Evolutionary conservation across 495 filamentous ascomycete species (phyloP).

Genomic region (Ramalina peruviana): DNA sequence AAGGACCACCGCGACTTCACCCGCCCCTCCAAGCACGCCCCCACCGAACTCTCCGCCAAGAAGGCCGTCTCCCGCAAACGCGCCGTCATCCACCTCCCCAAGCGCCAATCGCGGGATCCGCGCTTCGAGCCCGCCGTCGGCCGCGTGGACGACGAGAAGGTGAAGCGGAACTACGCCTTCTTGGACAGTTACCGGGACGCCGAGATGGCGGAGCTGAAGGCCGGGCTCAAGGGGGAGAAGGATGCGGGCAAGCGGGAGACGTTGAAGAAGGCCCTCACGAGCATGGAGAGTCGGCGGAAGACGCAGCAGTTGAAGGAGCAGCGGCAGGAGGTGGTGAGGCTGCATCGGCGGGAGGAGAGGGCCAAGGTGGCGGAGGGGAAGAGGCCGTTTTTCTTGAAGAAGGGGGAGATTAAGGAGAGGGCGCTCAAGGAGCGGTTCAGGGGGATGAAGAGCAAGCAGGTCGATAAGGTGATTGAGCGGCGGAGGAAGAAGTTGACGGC

Average conservation of each 20-base stretch:
- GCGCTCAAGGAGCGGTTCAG: constrained; percentile 64
- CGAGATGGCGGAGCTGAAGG: constrained; percentile 63
- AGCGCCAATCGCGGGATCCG: constrained; percentile 56
- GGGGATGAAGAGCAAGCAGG: constrained; percentile 66
- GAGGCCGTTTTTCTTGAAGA: constrained; percentile 86
- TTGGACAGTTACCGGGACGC: constrained; percentile 67
- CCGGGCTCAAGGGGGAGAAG: constrained; percentile 49
- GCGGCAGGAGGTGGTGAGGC: constrained; percentile 46
- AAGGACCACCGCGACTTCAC: constrained; percentile 25
- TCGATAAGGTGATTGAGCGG: constrained; percentile 66
- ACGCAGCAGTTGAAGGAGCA: constrained; percentile 52
- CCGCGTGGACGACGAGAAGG: constrained; percentile 36
- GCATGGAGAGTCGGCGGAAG: constrained; percentile 56
- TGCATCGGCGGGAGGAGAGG: constrained; percentile 72
- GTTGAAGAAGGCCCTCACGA: constrained; percentile 50
- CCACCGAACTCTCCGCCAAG: constrained; percentile 65
- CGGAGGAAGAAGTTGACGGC: constrained; percentile 69
- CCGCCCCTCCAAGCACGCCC: constrained; percentile 79
- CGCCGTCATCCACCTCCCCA: constrained; percentile 40
- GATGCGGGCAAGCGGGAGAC: constrained; percentile 44
- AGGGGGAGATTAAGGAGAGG: constrained; percentile 75
- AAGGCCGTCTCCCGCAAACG: constrained; percentile 67
- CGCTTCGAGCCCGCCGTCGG: constrained; percentile 54
- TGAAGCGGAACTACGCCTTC: constrained; percentile 65
- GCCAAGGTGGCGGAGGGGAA: constrained; percentile 74